These are phyloP conservation scores for Malus sieversii DNA, from an alignment of 306 rosid species.

Conservation along the genomic window DNA sequence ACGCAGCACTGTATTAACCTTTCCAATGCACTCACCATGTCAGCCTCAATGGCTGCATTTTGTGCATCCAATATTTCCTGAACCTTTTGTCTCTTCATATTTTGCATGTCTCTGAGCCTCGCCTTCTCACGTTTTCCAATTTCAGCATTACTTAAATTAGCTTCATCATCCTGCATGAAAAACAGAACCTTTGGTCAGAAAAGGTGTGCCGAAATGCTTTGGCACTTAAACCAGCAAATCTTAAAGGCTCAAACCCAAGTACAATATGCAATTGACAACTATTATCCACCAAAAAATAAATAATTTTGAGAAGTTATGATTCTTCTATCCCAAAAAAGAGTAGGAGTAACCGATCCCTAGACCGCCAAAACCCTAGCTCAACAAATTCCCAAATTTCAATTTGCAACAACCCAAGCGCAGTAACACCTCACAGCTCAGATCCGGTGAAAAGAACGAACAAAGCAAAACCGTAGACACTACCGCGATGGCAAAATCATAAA, in stretches of 20 bases:
- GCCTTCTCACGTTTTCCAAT: conserved; percentile 79
- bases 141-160: conserved; percentile 29
- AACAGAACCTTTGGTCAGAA: not conserved
- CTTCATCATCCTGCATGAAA: conserved; percentile 42
- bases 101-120: conserved; percentile 71
- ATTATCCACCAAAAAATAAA: not conserved
- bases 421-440: conserved; percentile 3
- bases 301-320: not conserved
- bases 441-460: conserved; percentile 8
- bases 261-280: not conserved
- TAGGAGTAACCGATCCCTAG: not conserved
- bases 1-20: not conserved
- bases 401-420: not conserved
- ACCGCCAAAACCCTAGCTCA: conserved; percentile 20
- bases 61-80: conserved; percentile 82
- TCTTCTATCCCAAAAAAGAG: not conserved
- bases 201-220: not conserved
- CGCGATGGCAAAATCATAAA: not conserved
- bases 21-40: conserved; percentile 52
- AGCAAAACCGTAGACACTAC: not conserved
- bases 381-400: not conserved
- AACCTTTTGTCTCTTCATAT: conserved; percentile 71
- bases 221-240: not conserved
- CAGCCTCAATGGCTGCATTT: conserved; percentile 86
- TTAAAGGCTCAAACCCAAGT: not conserved